A percentile compares a stretch with the other conserved stretches of the same genome.
These are phyloP conservation scores for Dactylonectria macrodidyma DNA, from an alignment of 2,329 filamentous ascomycete genomes.

Conservation along the genomic window DNA sequence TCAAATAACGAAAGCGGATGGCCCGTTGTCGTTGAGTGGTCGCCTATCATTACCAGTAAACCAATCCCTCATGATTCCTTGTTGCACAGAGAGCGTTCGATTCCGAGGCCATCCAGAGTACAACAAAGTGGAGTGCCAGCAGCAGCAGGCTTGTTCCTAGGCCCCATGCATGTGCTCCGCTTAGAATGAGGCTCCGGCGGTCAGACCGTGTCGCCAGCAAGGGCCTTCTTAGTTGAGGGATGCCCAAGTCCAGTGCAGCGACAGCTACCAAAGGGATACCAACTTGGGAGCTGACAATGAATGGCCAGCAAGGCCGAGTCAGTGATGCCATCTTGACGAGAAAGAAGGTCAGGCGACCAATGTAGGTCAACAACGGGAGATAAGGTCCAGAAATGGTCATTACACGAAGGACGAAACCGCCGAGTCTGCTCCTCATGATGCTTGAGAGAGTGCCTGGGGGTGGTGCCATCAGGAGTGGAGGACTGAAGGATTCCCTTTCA, in stretches of 20 bases:
- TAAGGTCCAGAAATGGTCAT: slow-evolving; percentile 44
- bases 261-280: slow-evolving; percentile 78
- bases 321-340: slow-evolving; percentile 77
- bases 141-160: slow-evolving; percentile 51
- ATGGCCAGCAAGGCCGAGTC: slow-evolving; percentile 79
- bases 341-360: slow-evolving; percentile 73
- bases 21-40: slow-evolving; percentile 7
- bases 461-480: slow-evolving; percentile 66
- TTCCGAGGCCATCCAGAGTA: slow-evolving; percentile 53
- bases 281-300: slow-evolving; percentile 75
- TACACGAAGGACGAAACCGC: slow-evolving; percentile 54
- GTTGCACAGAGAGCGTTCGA: slow-evolving; percentile 54
- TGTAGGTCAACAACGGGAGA: slow-evolving; percentile 52
- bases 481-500: slow-evolving; percentile 44
- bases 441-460: slow-evolving; percentile 59
- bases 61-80: slow-evolving; percentile 48
- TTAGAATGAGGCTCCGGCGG: slow-evolving; percentile 35
- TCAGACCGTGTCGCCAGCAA: slow-evolving; percentile 27
- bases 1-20: neutral
- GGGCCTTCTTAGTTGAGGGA: slow-evolving; percentile 48
- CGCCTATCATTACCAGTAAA: slow-evolving; percentile 44
- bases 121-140: slow-evolving; percentile 52
- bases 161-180: slow-evolving; percentile 45
- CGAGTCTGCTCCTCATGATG: slow-evolving; percentile 52
- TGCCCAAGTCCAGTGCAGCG: slow-evolving; percentile 76